These are phyloP conservation scores for Alternaria brassicicola DNA, from an alignment of 2,329 filamentous ascomycete species.

Conservation along the genomic window DNA sequence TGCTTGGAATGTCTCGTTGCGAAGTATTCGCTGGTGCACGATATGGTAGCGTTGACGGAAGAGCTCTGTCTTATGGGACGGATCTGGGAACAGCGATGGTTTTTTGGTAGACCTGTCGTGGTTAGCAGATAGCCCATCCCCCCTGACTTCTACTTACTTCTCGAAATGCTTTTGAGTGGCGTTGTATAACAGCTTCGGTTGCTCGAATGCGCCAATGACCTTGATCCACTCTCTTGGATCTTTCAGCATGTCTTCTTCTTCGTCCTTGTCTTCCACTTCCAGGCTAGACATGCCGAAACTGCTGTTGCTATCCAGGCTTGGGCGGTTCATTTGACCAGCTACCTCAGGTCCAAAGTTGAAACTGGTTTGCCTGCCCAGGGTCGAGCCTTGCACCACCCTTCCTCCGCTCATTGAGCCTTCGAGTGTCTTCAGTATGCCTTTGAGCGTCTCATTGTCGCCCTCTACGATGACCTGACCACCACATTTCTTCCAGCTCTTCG, in stretches of 20 bases:
- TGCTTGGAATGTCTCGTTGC: conserved; percentile 91
- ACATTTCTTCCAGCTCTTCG: conserved; percentile 87
- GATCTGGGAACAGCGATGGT: conserved; percentile 66
- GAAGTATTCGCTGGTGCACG: conserved; percentile 86
- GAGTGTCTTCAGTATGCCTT: conserved; percentile 79
- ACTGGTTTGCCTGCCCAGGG: conserved; percentile 68
- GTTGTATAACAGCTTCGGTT: conserved; percentile 80
- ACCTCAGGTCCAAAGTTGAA: conserved; percentile 62
- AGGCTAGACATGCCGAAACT: conserved; percentile 66
- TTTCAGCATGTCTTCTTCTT: conserved; percentile 63
- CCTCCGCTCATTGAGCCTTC: conserved; percentile 92
- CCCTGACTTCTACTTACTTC: conserved; percentile 54
- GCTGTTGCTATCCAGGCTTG: conserved; percentile 62
- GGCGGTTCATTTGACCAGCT: conserved; percentile 32
- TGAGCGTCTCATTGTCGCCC: conserved; percentile 71
- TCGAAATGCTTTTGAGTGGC: conserved; percentile 89
- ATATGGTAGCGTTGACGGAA: conserved; percentile 93
- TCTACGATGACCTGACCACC: conserved; percentile 92
- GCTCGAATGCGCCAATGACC: conserved; percentile 81
- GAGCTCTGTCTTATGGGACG: conserved; percentile 80
- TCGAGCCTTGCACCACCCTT: conserved; percentile 63
- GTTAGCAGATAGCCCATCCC: conserved; percentile 14
- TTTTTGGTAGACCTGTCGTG: conserved; percentile 47
- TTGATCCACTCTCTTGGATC: conserved; percentile 85
- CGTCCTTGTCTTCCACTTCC: conserved; percentile 60